Evolutionary conservation across 2,329 filamentous ascomycete species (phyloP).

Genomic region (Xylariaceae sp.): DNA sequence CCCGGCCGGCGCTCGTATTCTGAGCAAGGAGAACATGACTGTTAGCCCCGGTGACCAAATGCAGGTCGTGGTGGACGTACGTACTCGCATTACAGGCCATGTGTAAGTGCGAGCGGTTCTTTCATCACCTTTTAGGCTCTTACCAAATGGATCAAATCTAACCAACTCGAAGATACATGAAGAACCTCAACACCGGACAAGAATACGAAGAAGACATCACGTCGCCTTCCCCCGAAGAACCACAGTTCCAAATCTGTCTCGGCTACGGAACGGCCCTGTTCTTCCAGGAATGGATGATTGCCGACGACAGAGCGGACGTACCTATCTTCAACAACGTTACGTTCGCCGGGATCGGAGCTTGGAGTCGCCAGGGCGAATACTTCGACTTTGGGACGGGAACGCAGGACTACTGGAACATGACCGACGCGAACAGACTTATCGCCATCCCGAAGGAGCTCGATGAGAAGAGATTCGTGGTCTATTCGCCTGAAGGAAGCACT

Average conservation of each 20-base stretch:
- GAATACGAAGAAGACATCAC: background rate
- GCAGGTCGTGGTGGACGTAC: conserved; percentile 1
- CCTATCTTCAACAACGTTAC: conserved; percentile 19
- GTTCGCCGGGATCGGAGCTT: conserved; percentile 8
- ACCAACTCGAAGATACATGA: conserved; percentile 5
- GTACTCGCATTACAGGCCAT: conserved; percentile 8
- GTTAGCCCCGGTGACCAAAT: conserved; percentile 7
- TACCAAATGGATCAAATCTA: background rate
- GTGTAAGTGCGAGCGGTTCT: conserved; percentile 4
- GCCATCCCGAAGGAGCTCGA: conserved; percentile 3
- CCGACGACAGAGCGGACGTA: background rate
- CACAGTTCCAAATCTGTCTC: conserved; percentile 14
- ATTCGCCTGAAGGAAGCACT: conserved; percentile 4
- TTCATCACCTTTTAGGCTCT: background rate
- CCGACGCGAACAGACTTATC: conserved; percentile 2
- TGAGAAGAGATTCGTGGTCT: conserved; percentile 6
- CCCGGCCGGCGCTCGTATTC: background rate
- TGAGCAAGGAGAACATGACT: background rate
- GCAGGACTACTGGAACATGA: conserved; percentile 11
- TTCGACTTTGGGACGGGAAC: conserved; percentile 5
- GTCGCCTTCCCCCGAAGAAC: conserved; percentile 6
- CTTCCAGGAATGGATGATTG: conserved; percentile 12
- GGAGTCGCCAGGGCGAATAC: background rate
- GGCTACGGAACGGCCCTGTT: conserved; percentile 12
- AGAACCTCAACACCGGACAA: conserved; percentile 11